Conservation (phyloP, 495 filamentous ascomycete species). For the Articulospora tetracladia region DNA sequence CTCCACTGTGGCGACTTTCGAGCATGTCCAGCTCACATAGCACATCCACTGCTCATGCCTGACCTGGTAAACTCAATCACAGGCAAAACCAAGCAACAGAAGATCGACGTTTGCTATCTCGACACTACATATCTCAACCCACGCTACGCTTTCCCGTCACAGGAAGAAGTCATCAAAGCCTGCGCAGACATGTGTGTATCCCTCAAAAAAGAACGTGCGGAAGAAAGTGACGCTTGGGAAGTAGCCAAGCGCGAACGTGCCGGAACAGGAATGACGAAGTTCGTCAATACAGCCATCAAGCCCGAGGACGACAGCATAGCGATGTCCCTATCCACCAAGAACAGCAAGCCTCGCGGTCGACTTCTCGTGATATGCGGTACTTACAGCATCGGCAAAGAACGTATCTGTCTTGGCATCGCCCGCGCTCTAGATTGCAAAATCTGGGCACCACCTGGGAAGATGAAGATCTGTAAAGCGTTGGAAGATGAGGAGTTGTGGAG, state of each 20-base stretch:
- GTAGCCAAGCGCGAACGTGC: conserved; percentile 44
- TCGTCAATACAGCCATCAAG: conserved; percentile 37
- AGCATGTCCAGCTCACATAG: conserved; percentile 80
- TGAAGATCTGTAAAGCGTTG: conserved; percentile 75
- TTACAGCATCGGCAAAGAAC: conserved; percentile 97
- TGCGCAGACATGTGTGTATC: conserved; percentile 85
- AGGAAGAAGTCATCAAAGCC: conserved; percentile 79
- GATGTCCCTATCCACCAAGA: conserved; percentile 18
- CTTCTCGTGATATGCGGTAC: conserved; percentile 93
- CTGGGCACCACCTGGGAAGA: conserved; percentile 78
- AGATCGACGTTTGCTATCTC: conserved; percentile 90
- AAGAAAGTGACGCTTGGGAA: conserved; percentile 49
- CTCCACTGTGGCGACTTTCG: conserved; percentile 96
- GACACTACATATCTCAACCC: conserved; percentile 97
- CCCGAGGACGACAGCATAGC: conserved; percentile 29
- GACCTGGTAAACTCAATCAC: conserved; percentile 63
- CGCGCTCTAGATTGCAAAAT: conserved; percentile 85
- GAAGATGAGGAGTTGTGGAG: conserved; percentile 78
- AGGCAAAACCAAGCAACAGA: conserved; percentile 72
- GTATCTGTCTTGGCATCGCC: conserved; percentile 90
- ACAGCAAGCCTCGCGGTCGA: conserved; percentile 35
- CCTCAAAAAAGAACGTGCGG: conserved; percentile 51
- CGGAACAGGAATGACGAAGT: conserved; percentile 59
- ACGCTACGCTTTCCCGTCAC: conserved; percentile 89
- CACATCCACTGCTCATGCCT: conserved; percentile 76